Conservation (phyloP, 225 moss, liverwort and hornwort genomes). For the Marchantia polymorpha region DNA sequence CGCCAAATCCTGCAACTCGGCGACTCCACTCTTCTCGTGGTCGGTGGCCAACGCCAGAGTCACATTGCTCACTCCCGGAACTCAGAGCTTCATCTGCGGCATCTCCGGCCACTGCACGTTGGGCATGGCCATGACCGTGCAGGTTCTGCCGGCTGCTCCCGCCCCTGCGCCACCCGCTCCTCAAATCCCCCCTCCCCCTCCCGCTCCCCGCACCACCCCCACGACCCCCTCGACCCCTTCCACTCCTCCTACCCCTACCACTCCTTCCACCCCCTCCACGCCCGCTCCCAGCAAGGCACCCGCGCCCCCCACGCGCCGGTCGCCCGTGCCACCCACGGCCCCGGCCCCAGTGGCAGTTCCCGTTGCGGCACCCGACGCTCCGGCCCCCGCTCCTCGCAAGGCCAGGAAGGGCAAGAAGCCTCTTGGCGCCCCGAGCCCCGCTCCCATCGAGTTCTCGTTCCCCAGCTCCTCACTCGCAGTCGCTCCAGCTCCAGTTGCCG, state of each 20-base stretch:
- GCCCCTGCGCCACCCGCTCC: not conserved
- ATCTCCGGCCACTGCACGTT: not conserved
- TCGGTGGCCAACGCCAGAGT: not conserved
- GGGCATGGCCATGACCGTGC: not conserved
- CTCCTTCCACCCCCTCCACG: not conserved
- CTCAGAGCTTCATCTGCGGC: conserved; percentile 5
- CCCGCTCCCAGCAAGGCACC: not conserved
- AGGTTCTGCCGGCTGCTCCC: not conserved
- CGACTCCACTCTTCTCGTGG: not conserved
- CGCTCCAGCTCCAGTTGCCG: not conserved
- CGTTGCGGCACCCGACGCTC: not conserved
- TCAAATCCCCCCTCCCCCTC: not conserved
- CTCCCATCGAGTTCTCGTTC: not conserved
- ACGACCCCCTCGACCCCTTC: too few species aligned
- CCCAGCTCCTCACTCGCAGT: not conserved
- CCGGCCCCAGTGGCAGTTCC: not conserved
- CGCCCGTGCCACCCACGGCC: not conserved
- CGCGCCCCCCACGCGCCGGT: not conserved
- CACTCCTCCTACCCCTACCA: not conserved
- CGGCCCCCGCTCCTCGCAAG: not conserved
- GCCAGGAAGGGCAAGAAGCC: not conserved
- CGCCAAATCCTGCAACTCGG: not conserved
- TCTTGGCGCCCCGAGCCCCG: not conserved
- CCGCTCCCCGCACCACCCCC: not conserved
- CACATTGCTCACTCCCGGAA: not conserved